Evolutionary conservation across 192 early-diverging fungal species (phyloP).

Genomic region (Rhizophagus sp.): DNA sequence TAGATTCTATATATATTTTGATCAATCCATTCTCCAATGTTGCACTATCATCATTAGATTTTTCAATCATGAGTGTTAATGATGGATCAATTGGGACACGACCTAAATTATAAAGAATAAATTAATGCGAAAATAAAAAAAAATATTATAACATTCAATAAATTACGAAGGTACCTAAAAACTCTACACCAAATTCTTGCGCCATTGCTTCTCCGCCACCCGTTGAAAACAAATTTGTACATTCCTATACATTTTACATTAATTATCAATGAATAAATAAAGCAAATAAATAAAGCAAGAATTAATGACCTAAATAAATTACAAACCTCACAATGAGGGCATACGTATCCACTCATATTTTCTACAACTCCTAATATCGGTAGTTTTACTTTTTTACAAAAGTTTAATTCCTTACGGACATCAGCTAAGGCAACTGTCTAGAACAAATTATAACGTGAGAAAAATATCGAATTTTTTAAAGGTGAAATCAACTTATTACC

Average conservation of each 20-base stretch:
- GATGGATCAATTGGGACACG: constrained; percentile 90
- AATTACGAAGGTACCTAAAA: constrained; percentile 56
- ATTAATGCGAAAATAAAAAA: not conserved
- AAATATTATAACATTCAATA: not conserved
- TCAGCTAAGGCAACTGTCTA: constrained; percentile 71
- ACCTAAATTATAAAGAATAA: constrained; percentile 33
- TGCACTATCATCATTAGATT: constrained; percentile 32
- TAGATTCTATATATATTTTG: constrained; percentile 50
- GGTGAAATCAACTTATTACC: constrained; percentile 35
- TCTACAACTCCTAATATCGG: constrained; percentile 90
- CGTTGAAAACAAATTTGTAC: constrained; percentile 88
- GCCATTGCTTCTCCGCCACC: constrained; percentile 94
- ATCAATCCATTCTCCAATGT: constrained; percentile 40
- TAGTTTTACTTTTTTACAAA: constrained; percentile 85
- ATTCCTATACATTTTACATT: constrained; percentile 62
- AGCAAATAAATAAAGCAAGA: not conserved
- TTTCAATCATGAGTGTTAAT: constrained; percentile 66
- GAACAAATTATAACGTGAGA: not conserved
- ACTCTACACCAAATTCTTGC: constrained; percentile 78
- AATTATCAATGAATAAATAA: constrained; percentile 23
- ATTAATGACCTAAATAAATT: not conserved
- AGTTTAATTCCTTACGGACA: constrained; percentile 94
- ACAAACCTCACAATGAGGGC: constrained; percentile 75
- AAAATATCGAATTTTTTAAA: constrained; percentile 5
- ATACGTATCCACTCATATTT: constrained; percentile 97